A percentile compares a stretch with the other conserved stretches of the same genome.
Conservation (phyloP, 2,329 filamentous ascomycete species). For the Neoscytalidium dimidiatum region DNA sequence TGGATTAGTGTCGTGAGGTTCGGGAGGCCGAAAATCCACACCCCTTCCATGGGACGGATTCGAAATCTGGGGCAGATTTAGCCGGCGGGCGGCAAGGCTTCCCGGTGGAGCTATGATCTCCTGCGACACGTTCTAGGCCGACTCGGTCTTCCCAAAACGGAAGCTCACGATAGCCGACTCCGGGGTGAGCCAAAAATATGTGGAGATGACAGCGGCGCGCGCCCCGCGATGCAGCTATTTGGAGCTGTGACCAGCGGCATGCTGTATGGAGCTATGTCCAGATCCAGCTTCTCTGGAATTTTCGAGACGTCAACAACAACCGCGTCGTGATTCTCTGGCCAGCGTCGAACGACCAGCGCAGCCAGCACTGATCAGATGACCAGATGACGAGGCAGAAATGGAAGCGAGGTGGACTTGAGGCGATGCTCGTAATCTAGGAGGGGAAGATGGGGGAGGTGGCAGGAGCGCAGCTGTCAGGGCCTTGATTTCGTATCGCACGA, state of each 20-base stretch:
- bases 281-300: not conserved
- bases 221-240: not conserved
- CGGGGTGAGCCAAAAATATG: conserved; percentile 7
- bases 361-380: not conserved
- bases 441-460: conserved; percentile 1
- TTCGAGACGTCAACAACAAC: not conserved
- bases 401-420: not conserved
- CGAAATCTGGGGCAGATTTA: conserved; percentile 16
- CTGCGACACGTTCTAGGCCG: conserved; percentile 13
- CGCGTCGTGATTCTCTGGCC: not conserved
- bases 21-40: not conserved
- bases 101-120: conserved; percentile 17
- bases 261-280: conserved; percentile 6
- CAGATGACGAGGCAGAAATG: not conserved
- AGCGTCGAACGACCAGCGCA: not conserved
- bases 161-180: conserved; percentile 18
- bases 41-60: not conserved
- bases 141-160: not conserved
- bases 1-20: not conserved
- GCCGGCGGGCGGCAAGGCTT: conserved; percentile 4
- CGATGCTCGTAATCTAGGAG: not conserved
- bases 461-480: not conserved
- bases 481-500: conserved; percentile 10
- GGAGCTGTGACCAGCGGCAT: conserved; percentile 10
- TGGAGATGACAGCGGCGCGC: conserved; percentile 10